A percentile compares a stretch with the other conserved stretches of the same genome.
Evolutionary conservation across 2,329 filamentous ascomycete species (phyloP).

Genomic region (Sclerotinia minor): DNA sequence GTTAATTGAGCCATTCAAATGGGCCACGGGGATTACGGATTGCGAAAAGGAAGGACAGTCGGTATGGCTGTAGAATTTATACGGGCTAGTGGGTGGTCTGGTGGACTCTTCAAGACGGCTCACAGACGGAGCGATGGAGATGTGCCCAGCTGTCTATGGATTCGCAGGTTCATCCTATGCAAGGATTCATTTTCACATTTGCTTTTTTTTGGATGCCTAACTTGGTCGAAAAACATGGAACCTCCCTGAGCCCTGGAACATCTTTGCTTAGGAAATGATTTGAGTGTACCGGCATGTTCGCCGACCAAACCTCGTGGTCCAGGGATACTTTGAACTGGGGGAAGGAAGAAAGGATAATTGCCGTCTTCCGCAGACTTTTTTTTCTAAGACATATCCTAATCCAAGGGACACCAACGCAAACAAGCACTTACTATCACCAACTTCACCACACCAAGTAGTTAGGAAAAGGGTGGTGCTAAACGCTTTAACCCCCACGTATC

Average conservation of each 20-base stretch:
- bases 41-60: slow-evolving; percentile 4
- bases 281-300: slow-evolving; percentile 7
- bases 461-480: slow-evolving; percentile 2
- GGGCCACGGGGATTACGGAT: slow-evolving; percentile 22
- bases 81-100: neutral
- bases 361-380: neutral
- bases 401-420: slow-evolving; percentile 4
- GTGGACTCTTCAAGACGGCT: slow-evolving; percentile 12
- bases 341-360: slow-evolving; percentile 8
- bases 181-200: neutral
- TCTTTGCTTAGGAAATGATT: neutral
- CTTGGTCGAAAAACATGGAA: neutral
- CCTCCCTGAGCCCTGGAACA: neutral
- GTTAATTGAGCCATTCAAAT: slow-evolving; percentile 15
- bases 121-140: slow-evolving; percentile 3
- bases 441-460: neutral
- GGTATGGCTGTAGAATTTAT: neutral
- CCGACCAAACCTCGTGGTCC: slow-evolving; percentile 20
- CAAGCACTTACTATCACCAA: neutral
- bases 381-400: slow-evolving; percentile 18
- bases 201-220: neutral
- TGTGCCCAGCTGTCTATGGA: slow-evolving; percentile 10
- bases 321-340: slow-evolving; percentile 14
- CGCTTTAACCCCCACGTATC: slow-evolving; percentile 3
- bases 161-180: slow-evolving; percentile 3